These are phyloP conservation scores for Digitaria exilis DNA, from an alignment of 202 grass and related monocot genomes.

Conservation along the genomic window DNA sequence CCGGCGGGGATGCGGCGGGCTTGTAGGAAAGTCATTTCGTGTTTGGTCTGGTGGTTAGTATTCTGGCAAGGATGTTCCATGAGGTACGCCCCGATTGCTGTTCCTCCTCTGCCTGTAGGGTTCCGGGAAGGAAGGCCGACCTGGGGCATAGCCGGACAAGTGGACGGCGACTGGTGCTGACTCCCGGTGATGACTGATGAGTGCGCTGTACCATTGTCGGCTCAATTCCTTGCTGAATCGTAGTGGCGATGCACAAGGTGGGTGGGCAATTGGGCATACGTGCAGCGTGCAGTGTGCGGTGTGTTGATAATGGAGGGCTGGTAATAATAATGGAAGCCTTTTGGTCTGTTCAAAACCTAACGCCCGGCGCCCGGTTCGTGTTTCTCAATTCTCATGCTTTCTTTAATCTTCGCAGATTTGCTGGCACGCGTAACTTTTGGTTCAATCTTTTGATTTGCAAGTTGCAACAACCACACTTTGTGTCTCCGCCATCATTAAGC, in stretches of 20 bases:
- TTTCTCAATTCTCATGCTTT: background rate
- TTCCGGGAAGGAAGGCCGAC: background rate
- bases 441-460: background rate
- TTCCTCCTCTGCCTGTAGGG: background rate
- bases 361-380: background rate
- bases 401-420: background rate
- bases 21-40: background rate
- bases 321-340: background rate
- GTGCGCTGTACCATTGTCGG: background rate
- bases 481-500: background rate
- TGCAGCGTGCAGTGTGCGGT: background rate
- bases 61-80: background rate
- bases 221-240: background rate
- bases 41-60: background rate
- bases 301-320: background rate
- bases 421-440: background rate
- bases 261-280: no score
- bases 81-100: background rate
- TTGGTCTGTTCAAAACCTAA: background rate
- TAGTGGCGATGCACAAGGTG: constrained; percentile 9
- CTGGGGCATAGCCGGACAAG: background rate
- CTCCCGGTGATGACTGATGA: background rate
- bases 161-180: background rate
- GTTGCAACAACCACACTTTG: background rate
- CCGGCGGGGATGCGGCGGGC: background rate